Conservation (phyloP, 2,329 filamentous ascomycete species). For the Dryadomyces quercivorus region DNA sequence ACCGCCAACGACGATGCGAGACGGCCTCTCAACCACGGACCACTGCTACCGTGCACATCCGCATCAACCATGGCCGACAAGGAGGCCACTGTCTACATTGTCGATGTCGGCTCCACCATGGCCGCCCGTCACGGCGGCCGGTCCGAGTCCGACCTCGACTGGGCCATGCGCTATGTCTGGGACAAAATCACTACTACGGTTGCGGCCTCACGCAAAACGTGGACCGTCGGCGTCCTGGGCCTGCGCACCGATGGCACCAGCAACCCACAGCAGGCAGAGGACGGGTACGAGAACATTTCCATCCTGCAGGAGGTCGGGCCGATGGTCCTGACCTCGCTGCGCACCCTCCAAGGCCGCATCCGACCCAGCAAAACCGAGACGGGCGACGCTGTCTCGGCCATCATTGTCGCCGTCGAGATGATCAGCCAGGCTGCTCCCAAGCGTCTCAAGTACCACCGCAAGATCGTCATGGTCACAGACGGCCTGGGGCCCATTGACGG, state of each 20-base stretch:
- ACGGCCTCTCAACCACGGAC: too few relatives aligned
- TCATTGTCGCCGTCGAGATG: constrained; percentile 79
- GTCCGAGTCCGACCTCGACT: constrained; percentile 71
- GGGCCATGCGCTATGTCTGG: constrained; percentile 85
- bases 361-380: constrained; percentile 52
- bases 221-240: constrained; percentile 66
- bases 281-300: constrained; percentile 70
- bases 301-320: constrained; percentile 57
- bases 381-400: constrained; percentile 79
- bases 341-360: constrained; percentile 49
- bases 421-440: constrained; percentile 62
- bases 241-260: constrained; percentile 67
- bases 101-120: constrained; percentile 86
- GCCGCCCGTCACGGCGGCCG: constrained; percentile 58
- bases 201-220: constrained; percentile 55
- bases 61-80: constrained; percentile 67
- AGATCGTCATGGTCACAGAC: constrained; percentile 78
- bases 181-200: constrained; percentile 75
- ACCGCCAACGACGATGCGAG: neutral
- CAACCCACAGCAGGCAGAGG: constrained; percentile 52
- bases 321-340: constrained; percentile 56
- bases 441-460: constrained; percentile 68
- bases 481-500: constrained; percentile 61
- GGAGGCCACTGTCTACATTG: constrained; percentile 81
- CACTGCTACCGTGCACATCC: neutral